Percentiles rank a stretch among this genome's conserved stretches.
phyloP scores from a whole-genome alignment of 2,329 filamentous ascomycete genomes.

The Thelonectria discophora region DNA sequence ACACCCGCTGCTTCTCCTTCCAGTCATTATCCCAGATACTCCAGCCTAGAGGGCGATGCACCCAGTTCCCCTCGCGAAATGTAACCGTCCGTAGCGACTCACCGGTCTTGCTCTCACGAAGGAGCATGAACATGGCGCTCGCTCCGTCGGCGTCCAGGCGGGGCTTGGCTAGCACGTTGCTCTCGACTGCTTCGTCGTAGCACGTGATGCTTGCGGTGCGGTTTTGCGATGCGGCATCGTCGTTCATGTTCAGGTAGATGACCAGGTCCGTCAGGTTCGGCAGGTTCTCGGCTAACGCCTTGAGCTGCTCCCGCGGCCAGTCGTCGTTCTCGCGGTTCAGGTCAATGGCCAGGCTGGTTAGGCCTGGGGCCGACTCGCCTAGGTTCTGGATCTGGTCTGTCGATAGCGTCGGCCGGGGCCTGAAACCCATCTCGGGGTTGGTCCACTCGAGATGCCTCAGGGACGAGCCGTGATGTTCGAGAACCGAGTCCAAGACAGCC shows the following conservation, averaged over 20 bases:
- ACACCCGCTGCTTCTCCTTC: neutral
- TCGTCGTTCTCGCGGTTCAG: neutral
- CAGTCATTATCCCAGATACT: neutral
- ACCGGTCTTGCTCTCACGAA: neutral
- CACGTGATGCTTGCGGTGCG: neutral
- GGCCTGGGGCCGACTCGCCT: conserved; percentile 1
- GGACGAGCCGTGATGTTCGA: conserved; percentile 17
- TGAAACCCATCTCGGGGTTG: neutral
- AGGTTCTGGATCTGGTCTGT: conserved; percentile 5
- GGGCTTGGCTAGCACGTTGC: neutral
- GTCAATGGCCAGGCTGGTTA: conserved; percentile 17
- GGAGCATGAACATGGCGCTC: conserved; percentile 3
- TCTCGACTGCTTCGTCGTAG: neutral
- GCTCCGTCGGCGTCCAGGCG: neutral
- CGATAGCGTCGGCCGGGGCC: conserved; percentile 4
- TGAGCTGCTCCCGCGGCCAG: conserved; percentile 15
- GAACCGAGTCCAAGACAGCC: conserved; percentile 3
- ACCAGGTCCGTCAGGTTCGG: conserved; percentile 6
- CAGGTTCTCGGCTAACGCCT: neutral
- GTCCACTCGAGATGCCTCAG: conserved; percentile 24
- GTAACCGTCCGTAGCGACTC: neutral
- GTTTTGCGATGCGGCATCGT: neutral
- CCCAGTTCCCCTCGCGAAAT: conserved; percentile 11
- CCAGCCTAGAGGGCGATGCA: neutral
- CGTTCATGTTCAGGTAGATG: conserved; percentile 10